Conservation (phyloP, 345 rosid genomes). For the Dovyalis caffra region DNA sequence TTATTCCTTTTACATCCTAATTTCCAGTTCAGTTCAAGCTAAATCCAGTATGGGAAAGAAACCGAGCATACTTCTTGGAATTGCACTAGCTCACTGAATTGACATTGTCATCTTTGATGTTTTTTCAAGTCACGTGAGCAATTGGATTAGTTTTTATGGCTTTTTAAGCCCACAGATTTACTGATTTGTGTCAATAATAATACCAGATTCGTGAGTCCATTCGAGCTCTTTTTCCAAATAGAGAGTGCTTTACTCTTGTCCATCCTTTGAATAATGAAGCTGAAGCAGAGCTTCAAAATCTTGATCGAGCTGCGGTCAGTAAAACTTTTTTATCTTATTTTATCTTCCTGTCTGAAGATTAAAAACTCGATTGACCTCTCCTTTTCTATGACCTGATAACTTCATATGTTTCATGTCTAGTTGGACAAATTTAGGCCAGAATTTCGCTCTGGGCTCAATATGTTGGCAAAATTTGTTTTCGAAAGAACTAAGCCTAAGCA, state of each 20-base stretch:
- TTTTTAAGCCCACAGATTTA: conserved; percentile 10
- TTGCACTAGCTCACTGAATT: not conserved
- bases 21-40: no score
- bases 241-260: conserved; percentile 89
- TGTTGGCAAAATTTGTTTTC: conserved; percentile 86
- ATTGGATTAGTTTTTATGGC: conserved; percentile 15
- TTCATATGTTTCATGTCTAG: conserved; percentile 39
- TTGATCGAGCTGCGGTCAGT: conserved; percentile 84
- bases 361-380: conserved; percentile 4
- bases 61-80: not conserved
- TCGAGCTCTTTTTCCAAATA: conserved; percentile 86
- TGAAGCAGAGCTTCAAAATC: conserved; percentile 82
- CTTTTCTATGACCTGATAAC: not conserved
- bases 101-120: not conserved
- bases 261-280: conserved; percentile 83
- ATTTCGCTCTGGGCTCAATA: conserved; percentile 82
- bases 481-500: conserved; percentile 98
- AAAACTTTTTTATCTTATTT: not conserved
- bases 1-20: no score
- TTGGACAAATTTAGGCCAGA: conserved; percentile 75
- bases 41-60: not conserved
- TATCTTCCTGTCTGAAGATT: conserved; percentile 4
- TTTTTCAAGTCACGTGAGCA: conserved; percentile 12
- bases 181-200: conserved; percentile 14
- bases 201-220: conserved; percentile 82